Base-by-base conservation (phyloP, 441 rosid species). In the Breynia disticha region DNA sequence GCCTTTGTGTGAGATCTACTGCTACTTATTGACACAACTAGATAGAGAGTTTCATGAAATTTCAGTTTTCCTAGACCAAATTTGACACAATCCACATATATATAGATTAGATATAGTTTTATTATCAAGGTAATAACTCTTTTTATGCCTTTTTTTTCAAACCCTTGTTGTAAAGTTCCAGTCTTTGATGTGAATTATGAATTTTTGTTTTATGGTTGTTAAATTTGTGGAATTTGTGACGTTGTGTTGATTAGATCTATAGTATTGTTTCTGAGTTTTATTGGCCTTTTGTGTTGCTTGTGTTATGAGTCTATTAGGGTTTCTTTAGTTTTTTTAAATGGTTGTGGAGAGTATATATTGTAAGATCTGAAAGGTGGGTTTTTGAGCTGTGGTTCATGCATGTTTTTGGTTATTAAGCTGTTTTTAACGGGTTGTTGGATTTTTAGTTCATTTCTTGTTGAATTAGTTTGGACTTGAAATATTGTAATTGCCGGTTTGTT, bases 241-340 rank as follows among this genome's bases (percentile, higher is more conserved):
- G 48, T 43, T 54, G 16, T 19, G 49, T 64, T 52, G 58, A 69
- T 73, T 76, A 56, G 79, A 80, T 76, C 79, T 60, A 45, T 69
- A 54, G 41, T 44, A 19, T 63, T 56, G 43, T 59, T 65, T 61
- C 46, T 55, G 35, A 24, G 37, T 43, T n/a, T 47, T 48, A 59
- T 16, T 17, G 15, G 18, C 15, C 3, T 58, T 50, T 54, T 24
- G n/a, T n/a, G 65, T 52, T 62, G 32, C 58, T 61, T 50, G 45
- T 24, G 14, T 28, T 48, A 11, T 20, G 20, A 32, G 24, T 48
- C 7, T 48, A 19, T 45, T 50, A 5, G 47, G 51, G 62, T 38
- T 35, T 57, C 46, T 45, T 28, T 21, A 60, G 55, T 11, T 16
- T 46, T 44, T 52, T 2, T 52, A n/a, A n/a, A n/a, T 59, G 28